phyloP scores from a whole-genome alignment of 192 early-diverging fungal genomes.

The Coemansia sp. region DNA sequence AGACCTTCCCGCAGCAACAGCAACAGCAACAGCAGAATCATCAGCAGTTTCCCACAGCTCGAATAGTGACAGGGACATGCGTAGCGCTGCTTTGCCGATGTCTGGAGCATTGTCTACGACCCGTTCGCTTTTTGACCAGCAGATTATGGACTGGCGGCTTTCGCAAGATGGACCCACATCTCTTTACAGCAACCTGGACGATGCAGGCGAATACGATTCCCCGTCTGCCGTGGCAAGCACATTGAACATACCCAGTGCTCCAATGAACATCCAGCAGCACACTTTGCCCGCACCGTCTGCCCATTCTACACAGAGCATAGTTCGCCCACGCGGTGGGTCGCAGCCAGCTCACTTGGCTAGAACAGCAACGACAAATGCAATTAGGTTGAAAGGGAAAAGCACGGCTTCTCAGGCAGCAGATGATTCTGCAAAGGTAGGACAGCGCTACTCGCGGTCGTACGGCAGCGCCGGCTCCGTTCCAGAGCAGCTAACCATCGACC shows the following conservation, averaged over 20 bases:
- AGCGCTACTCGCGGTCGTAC: constrained; percentile 1
- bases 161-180: constrained; percentile 29
- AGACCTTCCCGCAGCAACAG: background rate
- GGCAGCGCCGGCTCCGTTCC: constrained; percentile 41
- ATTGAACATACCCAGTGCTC: constrained; percentile 1
- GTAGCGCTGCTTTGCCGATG: background rate
- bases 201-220: constrained; percentile 3
- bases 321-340: constrained; percentile 47
- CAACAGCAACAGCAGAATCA: background rate
- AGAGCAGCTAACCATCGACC: constrained; percentile 37
- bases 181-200: constrained; percentile 14
- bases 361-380: constrained; percentile 52
- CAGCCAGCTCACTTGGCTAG: constrained; percentile 48
- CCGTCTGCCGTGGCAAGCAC: constrained; percentile 12
- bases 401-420: constrained; percentile 6
- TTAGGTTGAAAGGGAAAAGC: constrained; percentile 44
- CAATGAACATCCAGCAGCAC: constrained; percentile 7
- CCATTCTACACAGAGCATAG: constrained; percentile 13
- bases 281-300: constrained; percentile 7
- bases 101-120: background rate
- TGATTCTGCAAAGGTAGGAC: background rate
- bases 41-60: background rate
- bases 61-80: background rate
- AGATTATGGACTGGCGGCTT: constrained; percentile 41
- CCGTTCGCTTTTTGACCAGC: constrained; percentile 23